phyloP scores from a whole-genome alignment of 108 stramenopile genomes.

The Nitzschia palea region DNA sequence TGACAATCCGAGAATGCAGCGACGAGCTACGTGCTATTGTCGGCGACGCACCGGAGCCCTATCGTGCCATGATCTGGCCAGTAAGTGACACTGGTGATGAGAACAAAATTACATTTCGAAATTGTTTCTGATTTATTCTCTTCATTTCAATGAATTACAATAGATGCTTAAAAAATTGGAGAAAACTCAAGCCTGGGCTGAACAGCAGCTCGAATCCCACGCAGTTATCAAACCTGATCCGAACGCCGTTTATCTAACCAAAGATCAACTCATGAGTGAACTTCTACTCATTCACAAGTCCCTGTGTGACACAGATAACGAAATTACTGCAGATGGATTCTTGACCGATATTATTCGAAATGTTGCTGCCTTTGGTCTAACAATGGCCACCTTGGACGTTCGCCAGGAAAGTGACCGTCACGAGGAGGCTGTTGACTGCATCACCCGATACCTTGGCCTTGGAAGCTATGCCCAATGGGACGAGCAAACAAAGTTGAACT shows the following conservation, averaged over 20 bases:
- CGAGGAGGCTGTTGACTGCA: conserved; percentile 91
- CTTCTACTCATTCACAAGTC: conserved; percentile 82
- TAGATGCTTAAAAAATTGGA: conserved; percentile 59
- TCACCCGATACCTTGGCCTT: conserved; percentile 88
- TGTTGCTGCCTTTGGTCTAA: conserved; percentile 90
- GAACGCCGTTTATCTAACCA: conserved; percentile 58
- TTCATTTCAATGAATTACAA: no score
- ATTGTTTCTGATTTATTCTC: background rate
- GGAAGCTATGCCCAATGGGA: conserved; percentile 92
- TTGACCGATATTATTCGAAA: conserved; percentile 90
- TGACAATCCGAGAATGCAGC: conserved; percentile 51
- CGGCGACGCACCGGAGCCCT: conserved; percentile 67
- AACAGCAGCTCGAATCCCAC: conserved; percentile 42
- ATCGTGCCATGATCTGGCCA: conserved; percentile 59
- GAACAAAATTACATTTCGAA: background rate
- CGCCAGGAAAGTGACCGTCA: conserved; percentile 94
- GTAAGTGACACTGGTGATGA: conserved; percentile 7
- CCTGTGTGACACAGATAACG: conserved; percentile 78
- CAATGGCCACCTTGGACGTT: conserved; percentile 89
- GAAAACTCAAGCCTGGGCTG: conserved; percentile 64
- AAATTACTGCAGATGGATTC: conserved; percentile 78
- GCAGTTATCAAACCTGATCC: conserved; percentile 18
- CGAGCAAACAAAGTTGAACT: conserved; percentile 87
- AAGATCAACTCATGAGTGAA: conserved; percentile 78
- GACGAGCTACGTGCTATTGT: conserved; percentile 54